phyloP scores from a whole-genome alignment of 371 early-diverging fungal species.

The Umbelopsis sp. region DNA sequence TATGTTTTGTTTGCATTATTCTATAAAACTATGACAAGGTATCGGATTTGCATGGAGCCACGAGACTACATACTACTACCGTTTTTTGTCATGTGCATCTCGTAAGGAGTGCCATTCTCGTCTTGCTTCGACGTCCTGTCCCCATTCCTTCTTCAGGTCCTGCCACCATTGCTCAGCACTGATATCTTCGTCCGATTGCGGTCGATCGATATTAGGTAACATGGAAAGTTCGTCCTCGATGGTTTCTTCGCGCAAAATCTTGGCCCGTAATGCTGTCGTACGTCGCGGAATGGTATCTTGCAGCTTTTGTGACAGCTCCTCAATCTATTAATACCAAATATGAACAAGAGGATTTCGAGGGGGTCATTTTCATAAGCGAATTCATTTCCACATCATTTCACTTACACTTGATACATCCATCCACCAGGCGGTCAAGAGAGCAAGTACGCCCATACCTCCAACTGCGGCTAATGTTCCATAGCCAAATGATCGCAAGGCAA shows the following conservation, averaged over 20 bases:
- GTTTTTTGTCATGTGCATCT: conserved; percentile 1
- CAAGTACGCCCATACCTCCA: conserved; percentile 39
- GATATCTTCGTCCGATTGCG: not conserved
- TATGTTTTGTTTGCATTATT: not conserved
- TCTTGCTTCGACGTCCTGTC: not conserved
- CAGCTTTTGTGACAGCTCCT: conserved; percentile 15
- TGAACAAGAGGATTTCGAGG: not conserved
- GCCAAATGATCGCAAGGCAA: conserved; percentile 47
- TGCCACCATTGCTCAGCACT: conserved; percentile 13
- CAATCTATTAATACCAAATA: not conserved
- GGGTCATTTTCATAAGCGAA: not conserved
- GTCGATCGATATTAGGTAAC: conserved; percentile 4
- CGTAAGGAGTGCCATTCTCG: conserved; percentile 11
- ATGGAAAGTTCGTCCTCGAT: conserved; percentile 9
- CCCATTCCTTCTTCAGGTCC: conserved; percentile 8
- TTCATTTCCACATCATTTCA: not conserved
- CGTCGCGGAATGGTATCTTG: conserved; percentile 12
- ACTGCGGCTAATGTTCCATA: conserved; percentile 49
- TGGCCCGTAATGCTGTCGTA: not conserved
- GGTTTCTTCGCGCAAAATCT: conserved; percentile 9
- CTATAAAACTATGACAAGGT: not conserved
- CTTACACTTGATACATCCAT: conserved; percentile 53
- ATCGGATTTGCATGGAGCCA: not conserved
- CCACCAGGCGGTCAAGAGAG: conserved; percentile 38
- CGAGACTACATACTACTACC: not conserved